Evolutionary conservation across 1,139 yeast genomes (phyloP), one percentile per base, ranked within the genome.

Genomic region (Suhomyces panamericanus): DNA sequence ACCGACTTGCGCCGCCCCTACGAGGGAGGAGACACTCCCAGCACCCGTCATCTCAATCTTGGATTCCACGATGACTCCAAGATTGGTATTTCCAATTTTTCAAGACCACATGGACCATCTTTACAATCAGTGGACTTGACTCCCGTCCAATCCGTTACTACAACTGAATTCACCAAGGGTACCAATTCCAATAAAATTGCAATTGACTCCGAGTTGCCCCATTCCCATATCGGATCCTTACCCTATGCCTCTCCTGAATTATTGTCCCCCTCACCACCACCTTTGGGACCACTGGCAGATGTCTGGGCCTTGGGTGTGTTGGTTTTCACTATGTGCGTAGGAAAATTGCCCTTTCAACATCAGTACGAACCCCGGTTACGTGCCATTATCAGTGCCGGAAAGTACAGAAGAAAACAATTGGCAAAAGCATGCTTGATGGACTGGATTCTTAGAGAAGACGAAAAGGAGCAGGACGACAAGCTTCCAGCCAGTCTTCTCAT

Each of bases 171-270:
- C 39, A 55, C 53, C 39, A 44, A 49, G 16, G 52, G 48, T 31
- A 43, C 42, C 30, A 51, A 45, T 13, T 35, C 20, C 24, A 35
- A 32, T 15, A 14, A 38, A n/a, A 31, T 31, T 15, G 63, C 60
- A 2, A 58, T 67, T 26, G 76, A 70, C 44, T 63, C 76, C 2
- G 72, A 68, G 37, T 62, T 79, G 31, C 87, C 87, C 0, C 86
- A 81, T 57, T 69, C 80, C 24, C 86, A 82, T 54, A 87, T 89
- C 46, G 98, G 98, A 0, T 89, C 96, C 1, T 70, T 91, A 32
- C 97, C 97, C 0, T 91, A 89, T 60, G 96, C 96, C 0, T 79
- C 96, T 0, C 98, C 98, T 0, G 96, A 91, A 59, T 70, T 89
- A 29, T 69, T 90, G 42, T 69, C 74, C 33, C 83, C 87, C 1